phyloP scores from a whole-genome alignment of 2,329 filamentous ascomycete species.

The Botryotinia narcissicola region DNA sequence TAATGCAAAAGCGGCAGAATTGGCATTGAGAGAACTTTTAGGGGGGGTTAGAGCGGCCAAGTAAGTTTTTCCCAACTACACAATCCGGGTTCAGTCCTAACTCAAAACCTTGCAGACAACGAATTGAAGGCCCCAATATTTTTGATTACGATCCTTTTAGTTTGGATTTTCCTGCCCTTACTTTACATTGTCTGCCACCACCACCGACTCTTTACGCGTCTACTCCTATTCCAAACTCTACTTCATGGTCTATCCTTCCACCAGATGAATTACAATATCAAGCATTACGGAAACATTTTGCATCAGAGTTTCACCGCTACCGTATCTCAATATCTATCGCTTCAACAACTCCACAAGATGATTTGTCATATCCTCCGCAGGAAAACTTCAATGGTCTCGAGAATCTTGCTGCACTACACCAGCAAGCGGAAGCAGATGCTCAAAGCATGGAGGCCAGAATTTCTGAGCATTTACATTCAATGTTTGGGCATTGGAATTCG shows the following conservation, averaged over 20 bases:
- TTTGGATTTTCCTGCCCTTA: conserved; percentile 82
- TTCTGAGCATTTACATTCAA: conserved; percentile 70
- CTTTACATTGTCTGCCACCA: conserved; percentile 74
- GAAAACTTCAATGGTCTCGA: conserved; percentile 33
- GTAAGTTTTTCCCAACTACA: conserved; percentile 48
- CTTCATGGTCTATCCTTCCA: conserved; percentile 78
- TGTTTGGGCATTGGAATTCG: conserved; percentile 73
- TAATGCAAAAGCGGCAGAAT: conserved; percentile 76
- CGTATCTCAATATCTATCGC: conserved; percentile 52
- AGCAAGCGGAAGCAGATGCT: conserved; percentile 39
- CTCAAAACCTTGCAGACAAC: conserved; percentile 44
- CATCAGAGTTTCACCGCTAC: conserved; percentile 66
- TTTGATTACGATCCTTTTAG: conserved; percentile 83
- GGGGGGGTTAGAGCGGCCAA: conserved; percentile 79
- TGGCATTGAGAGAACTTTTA: conserved; percentile 80
- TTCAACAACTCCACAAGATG: conserved; percentile 51
- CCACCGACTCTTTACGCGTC: conserved; percentile 77
- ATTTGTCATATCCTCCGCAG: conserved; percentile 47
- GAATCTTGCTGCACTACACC: conserved; percentile 41
- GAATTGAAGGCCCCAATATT: conserved; percentile 56
- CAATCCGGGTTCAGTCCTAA: not conserved
- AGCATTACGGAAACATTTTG: conserved; percentile 65
- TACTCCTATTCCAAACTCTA: conserved; percentile 72
- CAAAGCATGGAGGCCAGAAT: conserved; percentile 63
- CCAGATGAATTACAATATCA: conserved; percentile 73